Percentiles rank a stretch among this genome's conserved stretches.
phyloP scores from a whole-genome alignment of 805 yeast genomes.

The Metschnikowia henanensis region DNA sequence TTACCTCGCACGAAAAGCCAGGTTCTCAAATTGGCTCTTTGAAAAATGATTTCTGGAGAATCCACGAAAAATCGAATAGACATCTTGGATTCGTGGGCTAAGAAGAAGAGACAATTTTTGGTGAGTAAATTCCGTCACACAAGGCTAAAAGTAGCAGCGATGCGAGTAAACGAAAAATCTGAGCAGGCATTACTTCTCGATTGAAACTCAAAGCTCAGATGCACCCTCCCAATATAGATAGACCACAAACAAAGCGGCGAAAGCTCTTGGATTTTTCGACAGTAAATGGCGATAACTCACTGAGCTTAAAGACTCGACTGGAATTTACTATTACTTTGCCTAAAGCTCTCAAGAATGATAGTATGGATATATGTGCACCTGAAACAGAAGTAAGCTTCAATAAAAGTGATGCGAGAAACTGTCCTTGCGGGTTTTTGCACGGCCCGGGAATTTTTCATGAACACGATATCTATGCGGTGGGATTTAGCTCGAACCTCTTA shows the following conservation, averaged over 20 bases:
- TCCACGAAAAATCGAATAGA: too few relatives aligned
- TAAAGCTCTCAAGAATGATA: not conserved
- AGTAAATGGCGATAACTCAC: not conserved
- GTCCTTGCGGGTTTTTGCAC: conserved; percentile 18
- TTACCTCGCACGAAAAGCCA: too few relatives aligned
- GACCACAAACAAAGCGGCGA: conserved; percentile 15
- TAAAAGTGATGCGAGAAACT: not conserved
- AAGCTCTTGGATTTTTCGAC: conserved; percentile 1
- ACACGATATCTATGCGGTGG: conserved; percentile 19
- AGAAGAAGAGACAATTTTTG: too few relatives aligned
- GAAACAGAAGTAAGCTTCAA: not conserved
- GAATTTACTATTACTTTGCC: conserved; percentile 15
- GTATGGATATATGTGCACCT: conserved; percentile 2
- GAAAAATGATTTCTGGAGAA: too few relatives aligned
- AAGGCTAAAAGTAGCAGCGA: too few relatives aligned
- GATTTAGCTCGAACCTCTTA: conserved; percentile 16
- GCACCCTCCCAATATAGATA: not conserved
- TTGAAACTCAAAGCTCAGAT: too few relatives aligned
- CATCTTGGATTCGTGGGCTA: too few relatives aligned
- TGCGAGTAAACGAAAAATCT: too few relatives aligned
- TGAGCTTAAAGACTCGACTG: conserved; percentile 11
- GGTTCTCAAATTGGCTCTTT: too few relatives aligned
- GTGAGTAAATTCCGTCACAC: too few relatives aligned
- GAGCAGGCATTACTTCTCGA: too few relatives aligned
- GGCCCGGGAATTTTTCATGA: conserved; percentile 12